Evolutionary conservation across 306 rosid species (phyloP).

Genomic region (Corylus heterophylla): DNA sequence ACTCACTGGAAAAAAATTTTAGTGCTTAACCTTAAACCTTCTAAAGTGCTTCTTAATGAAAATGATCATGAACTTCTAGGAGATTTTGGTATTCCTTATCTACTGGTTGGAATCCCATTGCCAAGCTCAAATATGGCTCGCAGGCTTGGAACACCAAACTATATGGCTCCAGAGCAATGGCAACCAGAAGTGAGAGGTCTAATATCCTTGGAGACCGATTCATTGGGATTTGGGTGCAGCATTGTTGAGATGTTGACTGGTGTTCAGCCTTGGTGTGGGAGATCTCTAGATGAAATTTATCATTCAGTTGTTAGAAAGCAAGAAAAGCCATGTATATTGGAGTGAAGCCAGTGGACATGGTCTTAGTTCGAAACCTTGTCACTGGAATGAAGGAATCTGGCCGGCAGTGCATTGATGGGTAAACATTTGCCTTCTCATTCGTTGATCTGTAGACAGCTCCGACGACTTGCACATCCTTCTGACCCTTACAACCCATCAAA

Average conservation of each 20-base stretch:
- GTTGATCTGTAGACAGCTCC: too few relatives aligned
- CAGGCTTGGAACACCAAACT: slow-evolving; percentile 88
- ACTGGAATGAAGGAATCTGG: too few relatives aligned
- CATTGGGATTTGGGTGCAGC: slow-evolving; percentile 90
- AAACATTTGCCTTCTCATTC: too few relatives aligned
- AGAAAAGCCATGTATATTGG: slow-evolving; percentile 60
- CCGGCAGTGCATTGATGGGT: too few relatives aligned
- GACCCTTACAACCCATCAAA: too few relatives aligned
- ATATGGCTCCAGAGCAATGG: slow-evolving; percentile 99
- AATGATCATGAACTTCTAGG: slow-evolving; percentile 79
- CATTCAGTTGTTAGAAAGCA: slow-evolving; percentile 63
- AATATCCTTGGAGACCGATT: slow-evolving; percentile 80
- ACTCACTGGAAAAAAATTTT: slow-evolving; percentile 10
- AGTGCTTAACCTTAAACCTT: slow-evolving; percentile 83
- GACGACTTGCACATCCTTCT: too few relatives aligned
- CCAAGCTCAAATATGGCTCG: slow-evolving; percentile 52
- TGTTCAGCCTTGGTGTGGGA: slow-evolving; percentile 78
- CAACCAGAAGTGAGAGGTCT: slow-evolving; percentile 89
- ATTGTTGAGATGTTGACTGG: slow-evolving; percentile 93
- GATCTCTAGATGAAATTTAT: slow-evolving; percentile 59
- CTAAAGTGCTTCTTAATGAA: slow-evolving; percentile 62
- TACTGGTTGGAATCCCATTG: slow-evolving; percentile 63
- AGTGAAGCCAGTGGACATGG: too few relatives aligned
- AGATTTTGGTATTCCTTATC: slow-evolving; percentile 81
- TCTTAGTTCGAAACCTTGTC: too few relatives aligned